A percentile compares a stretch with the other conserved stretches of the same genome.
These are phyloP conservation scores for Artemisia annua DNA, from an alignment of 129 eudicot species.

Conservation along the genomic window DNA sequence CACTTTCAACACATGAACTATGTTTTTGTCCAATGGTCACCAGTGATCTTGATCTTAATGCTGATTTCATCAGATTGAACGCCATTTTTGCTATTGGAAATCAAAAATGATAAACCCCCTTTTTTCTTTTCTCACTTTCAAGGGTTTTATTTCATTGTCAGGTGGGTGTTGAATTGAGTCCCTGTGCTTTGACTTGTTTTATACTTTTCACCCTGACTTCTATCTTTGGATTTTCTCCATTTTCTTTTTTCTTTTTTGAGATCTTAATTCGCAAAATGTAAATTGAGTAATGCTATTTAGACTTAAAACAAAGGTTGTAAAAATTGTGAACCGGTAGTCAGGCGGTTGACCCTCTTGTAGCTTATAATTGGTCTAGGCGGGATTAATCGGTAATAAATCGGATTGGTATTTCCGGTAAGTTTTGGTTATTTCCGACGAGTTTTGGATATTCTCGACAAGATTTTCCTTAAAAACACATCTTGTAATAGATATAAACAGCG, in stretches of 20 bases:
- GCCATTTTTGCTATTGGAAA: constrained; percentile 28
- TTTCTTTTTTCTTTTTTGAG: background rate
- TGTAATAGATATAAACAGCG: too few species aligned
- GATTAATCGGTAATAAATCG: too few species aligned
- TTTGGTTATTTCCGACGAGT: too few species aligned
- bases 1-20: background rate
- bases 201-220: background rate
- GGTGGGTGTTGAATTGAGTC: background rate
- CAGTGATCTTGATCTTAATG: constrained; percentile 20
- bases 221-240: background rate
- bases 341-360: too few species aligned
- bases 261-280: too few species aligned
- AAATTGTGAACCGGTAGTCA: too few species aligned
- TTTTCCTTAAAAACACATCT: too few species aligned
- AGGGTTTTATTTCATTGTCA: constrained; percentile 25
- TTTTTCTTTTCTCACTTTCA: background rate
- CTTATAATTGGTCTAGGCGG: too few species aligned
- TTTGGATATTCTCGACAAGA: too few species aligned
- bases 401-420: too few species aligned
- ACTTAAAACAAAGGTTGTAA: too few species aligned
- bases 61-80: constrained; percentile 30
- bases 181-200: background rate
- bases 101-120: constrained; percentile 24
- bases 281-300: too few species aligned
- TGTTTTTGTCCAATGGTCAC: constrained; percentile 4